A percentile compares a stretch with the other conserved stretches of the same genome.
phyloP scores from a whole-genome alignment of 129 eudicot genomes.

The Silybum marianum region DNA sequence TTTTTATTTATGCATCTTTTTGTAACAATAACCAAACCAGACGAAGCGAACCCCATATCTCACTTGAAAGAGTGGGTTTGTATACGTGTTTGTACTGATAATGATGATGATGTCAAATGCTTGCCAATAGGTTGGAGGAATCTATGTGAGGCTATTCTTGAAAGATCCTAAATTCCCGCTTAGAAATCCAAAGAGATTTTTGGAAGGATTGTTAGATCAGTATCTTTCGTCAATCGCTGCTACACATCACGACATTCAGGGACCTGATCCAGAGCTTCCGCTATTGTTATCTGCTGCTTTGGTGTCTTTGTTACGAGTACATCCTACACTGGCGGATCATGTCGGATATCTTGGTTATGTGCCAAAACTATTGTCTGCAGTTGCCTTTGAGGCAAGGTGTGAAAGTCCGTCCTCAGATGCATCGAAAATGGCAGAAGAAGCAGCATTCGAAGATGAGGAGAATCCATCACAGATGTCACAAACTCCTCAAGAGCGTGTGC shows the following conservation, averaged over 20 bases:
- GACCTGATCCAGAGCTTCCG: constrained; percentile 88
- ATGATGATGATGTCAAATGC: neutral
- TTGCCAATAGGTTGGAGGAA: constrained; percentile 84
- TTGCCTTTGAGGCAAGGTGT: constrained; percentile 90
- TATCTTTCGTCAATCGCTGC: constrained; percentile 92
- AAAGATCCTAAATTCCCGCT: constrained; percentile 98
- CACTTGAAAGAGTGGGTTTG: neutral
- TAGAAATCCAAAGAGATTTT: constrained; percentile 91
- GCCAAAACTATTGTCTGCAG: constrained; percentile 91
- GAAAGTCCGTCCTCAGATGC: constrained; percentile 78
- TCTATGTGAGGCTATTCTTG: constrained; percentile 84
- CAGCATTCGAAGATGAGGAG: constrained; percentile 56
- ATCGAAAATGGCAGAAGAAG: constrained; percentile 42
- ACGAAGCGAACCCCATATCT: too few species aligned
- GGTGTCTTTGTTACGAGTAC: constrained; percentile 88
- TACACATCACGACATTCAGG: constrained; percentile 70
- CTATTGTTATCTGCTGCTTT: constrained; percentile 91
- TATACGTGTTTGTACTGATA: constrained; percentile 1
- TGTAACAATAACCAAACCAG: too few species aligned
- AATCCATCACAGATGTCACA: constrained; percentile 48
- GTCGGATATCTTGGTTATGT: constrained; percentile 95
- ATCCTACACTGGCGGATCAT: constrained; percentile 98
- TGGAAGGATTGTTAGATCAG: constrained; percentile 93
- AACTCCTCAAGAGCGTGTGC: constrained; percentile 89
- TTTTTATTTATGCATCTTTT: neutral